phyloP scores from a whole-genome alignment of 73 alveolate species.

The Paramecium sonneborni region DNA sequence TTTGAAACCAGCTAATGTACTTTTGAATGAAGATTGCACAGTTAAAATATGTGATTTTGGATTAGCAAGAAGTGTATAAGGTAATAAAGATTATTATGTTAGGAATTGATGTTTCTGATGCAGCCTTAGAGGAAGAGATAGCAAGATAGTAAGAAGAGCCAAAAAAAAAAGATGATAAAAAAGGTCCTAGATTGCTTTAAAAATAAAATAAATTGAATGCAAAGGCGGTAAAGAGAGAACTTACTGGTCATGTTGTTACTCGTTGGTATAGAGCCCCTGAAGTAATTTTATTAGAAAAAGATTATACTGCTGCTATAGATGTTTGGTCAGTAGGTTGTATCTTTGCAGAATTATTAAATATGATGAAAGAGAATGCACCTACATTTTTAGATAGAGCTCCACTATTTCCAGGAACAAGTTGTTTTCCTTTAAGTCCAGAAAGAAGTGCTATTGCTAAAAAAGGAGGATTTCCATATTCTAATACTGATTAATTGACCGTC shows the following conservation, averaged over 20 bases:
- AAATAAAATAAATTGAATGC: conserved; percentile 51
- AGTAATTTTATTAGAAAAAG: conserved; percentile 94
- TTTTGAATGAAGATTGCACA: conserved; percentile 89
- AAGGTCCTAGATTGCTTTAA: conserved; percentile 47
- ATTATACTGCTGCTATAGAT: conserved; percentile 95
- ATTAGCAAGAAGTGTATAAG: conserved; percentile 75
- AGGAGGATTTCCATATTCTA: conserved; percentile 87
- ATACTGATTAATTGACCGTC: conserved; percentile 89
- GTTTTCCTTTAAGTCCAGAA: conserved; percentile 98
- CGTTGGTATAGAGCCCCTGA: conserved; percentile 99
- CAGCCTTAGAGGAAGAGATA: conserved; percentile 35
- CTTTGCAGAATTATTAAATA: conserved; percentile 95
- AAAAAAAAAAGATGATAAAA: conserved; percentile 31
- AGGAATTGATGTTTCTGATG: conserved; percentile 60
- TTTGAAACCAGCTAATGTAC: conserved; percentile 94
- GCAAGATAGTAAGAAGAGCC: not conserved
- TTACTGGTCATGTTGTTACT: conserved; percentile 98
- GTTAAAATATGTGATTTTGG: conserved; percentile 96
- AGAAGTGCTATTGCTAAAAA: conserved; percentile 80
- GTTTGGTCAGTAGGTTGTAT: conserved; percentile 98
- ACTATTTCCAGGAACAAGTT: conserved; percentile 98
- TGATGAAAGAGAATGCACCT: conserved; percentile 95
- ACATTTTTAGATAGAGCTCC: conserved; percentile 96
- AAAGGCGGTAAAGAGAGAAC: conserved; percentile 75
- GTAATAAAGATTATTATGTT: not conserved